Conservation (phyloP, 805 yeast genomes). For the Sugiyamaella marilandica region DNA sequence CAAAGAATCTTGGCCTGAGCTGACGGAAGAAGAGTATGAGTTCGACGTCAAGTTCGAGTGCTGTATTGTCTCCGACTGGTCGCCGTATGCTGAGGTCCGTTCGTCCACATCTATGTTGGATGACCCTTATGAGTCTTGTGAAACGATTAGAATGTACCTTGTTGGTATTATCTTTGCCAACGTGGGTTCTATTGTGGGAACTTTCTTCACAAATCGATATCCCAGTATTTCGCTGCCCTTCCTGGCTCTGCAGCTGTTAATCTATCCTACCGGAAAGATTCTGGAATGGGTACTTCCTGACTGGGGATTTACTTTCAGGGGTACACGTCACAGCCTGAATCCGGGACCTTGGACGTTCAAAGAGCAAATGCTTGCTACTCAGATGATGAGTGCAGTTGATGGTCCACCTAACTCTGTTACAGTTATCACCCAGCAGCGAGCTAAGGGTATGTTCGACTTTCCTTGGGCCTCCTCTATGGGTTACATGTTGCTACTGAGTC, state of each 20-base stretch:
- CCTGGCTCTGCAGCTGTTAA: constrained; percentile 50
- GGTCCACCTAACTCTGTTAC: constrained; percentile 43
- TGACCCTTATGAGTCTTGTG: constrained; percentile 43
- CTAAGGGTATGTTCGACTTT: constrained; percentile 11
- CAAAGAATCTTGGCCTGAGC: constrained; percentile 22
- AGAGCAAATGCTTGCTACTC: constrained; percentile 59
- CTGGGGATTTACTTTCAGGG: constrained; percentile 36
- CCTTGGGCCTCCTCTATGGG: constrained; percentile 20
- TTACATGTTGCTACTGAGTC: constrained; percentile 44
- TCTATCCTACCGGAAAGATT: constrained; percentile 50
- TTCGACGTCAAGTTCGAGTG: constrained; percentile 39
- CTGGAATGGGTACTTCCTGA: constrained; percentile 36
- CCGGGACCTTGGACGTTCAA: constrained; percentile 60
- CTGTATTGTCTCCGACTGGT: constrained; percentile 35
- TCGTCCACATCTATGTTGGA: constrained; percentile 48
- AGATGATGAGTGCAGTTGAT: constrained; percentile 34
- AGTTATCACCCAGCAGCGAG: constrained; percentile 20
- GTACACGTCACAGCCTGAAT: constrained; percentile 43
- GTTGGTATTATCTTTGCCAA: constrained; percentile 49
- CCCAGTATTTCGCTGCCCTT: constrained; percentile 48
- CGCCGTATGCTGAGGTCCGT: constrained; percentile 59
- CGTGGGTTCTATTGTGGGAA: constrained; percentile 52
- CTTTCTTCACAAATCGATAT: constrained; percentile 46
- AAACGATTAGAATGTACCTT: constrained; percentile 50
- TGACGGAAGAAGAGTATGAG: constrained; percentile 20